Evolutionary conservation across 176 grass and related monocot genomes (phyloP).

Genomic region (Aegilops umbellulata): DNA sequence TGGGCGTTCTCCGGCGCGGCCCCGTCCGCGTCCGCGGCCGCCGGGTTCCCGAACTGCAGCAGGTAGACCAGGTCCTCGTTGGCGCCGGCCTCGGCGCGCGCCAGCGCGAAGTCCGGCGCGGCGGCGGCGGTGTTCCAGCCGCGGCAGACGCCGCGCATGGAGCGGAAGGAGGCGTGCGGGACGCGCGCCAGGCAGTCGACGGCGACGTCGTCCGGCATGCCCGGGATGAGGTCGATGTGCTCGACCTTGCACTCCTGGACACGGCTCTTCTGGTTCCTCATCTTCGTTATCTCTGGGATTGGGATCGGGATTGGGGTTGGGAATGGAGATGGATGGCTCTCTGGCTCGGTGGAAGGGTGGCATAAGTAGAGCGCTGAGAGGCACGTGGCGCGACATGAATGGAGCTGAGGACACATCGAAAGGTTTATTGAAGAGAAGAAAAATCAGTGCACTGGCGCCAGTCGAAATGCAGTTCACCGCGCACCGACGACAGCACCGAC

Average conservation of each 20-base stretch:
- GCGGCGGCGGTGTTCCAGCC: slow-evolving; percentile 51
- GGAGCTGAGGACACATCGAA: not conserved
- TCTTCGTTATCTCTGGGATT: not conserved
- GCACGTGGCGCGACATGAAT: not conserved
- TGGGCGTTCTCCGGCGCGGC: slow-evolving; percentile 9
- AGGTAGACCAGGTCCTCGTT: slow-evolving; percentile 42
- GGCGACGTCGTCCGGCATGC: slow-evolving; percentile 80
- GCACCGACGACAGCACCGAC: not conserved
- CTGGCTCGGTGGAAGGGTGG: rapidly evolving
- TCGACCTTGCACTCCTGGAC: not conserved
- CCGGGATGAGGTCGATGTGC: slow-evolving; percentile 71
- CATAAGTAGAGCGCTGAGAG: not conserved
- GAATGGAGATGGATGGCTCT: not conserved
- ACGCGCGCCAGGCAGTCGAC: slow-evolving; percentile 88
- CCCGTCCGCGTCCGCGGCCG: not conserved
- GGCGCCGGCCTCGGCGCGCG: slow-evolving; percentile 37
- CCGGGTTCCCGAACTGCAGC: slow-evolving; percentile 42
- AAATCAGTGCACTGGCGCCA: not conserved
- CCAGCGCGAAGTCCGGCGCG: slow-evolving; percentile 29
- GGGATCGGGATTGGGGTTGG: not conserved
- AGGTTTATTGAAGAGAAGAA: not conserved
- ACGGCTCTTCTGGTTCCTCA: slow-evolving; percentile 35
- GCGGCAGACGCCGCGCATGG: slow-evolving; percentile 66
- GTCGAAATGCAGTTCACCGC: not conserved
- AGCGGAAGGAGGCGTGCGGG: slow-evolving; percentile 45